Percentiles rank a stretch among this genome's conserved stretches.
These are phyloP conservation scores for Lepidium aucheri DNA, from an alignment of 345 rosid species.

Conservation along the genomic window DNA sequence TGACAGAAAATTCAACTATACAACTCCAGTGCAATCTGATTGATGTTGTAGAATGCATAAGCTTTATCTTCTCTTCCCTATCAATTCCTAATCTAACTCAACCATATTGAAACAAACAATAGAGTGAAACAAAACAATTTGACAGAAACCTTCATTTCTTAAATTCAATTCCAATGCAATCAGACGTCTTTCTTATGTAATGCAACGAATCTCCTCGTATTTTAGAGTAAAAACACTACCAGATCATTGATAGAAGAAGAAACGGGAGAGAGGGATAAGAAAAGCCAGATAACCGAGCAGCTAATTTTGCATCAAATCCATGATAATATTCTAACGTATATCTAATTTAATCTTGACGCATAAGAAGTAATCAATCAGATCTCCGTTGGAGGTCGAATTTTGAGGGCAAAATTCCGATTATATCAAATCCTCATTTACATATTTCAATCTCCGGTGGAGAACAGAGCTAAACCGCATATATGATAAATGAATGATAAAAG, in stretches of 20 bases:
- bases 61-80: neutral
- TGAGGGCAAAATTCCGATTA: neutral
- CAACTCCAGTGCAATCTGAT: neutral
- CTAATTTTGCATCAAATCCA: neutral
- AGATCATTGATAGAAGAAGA: neutral
- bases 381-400: neutral
- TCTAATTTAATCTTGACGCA: neutral
- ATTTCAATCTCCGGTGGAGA: neutral
- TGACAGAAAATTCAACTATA: neutral
- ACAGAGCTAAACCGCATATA: neutral
- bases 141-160: neutral
- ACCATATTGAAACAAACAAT: neutral
- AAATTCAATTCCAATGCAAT: neutral
- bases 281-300: neutral
- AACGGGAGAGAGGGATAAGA: neutral
- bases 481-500: neutral
- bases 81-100: neutral
- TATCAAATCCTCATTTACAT: neutral
- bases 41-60: neutral
- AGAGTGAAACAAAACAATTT: neutral
- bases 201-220: neutral
- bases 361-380: conserved; percentile 4
- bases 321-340: neutral
- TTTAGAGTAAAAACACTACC: neutral
- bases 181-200: neutral